Percentiles rank a stretch among this genome's conserved stretches.
These are phyloP conservation scores for Picea abies DNA, from an alignment of 83 land plant species.

Conservation along the genomic window DNA sequence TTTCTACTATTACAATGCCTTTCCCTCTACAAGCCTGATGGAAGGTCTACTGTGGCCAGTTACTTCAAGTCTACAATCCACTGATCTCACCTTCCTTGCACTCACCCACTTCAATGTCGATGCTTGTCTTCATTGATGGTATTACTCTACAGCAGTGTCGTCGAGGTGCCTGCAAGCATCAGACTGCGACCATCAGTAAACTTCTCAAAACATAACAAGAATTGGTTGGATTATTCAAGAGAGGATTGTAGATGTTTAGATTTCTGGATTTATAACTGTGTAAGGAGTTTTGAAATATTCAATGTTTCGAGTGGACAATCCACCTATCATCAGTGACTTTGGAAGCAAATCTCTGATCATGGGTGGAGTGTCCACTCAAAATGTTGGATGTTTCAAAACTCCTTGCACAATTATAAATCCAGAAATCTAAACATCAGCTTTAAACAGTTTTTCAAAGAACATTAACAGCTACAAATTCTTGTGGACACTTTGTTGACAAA, in stretches of 20 bases:
- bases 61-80: slow-evolving; percentile 8
- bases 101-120: slow-evolving; percentile 49
- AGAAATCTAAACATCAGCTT: too few relatives aligned
- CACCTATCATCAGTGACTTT: too few relatives aligned
- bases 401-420: too few relatives aligned
- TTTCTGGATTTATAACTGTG: too few relatives aligned
- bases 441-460: neutral
- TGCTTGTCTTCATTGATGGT: slow-evolving; percentile 21
- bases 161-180: slow-evolving; percentile 46
- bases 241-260: neutral
- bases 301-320: too few relatives aligned
- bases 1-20: neutral
- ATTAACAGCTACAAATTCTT: neutral
- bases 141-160: slow-evolving; percentile 56
- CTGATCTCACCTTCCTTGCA: slow-evolving; percentile 49
- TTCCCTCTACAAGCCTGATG: neutral
- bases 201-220: neutral
- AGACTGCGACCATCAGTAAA: neutral
- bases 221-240: neutral
- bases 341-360: too few relatives aligned
- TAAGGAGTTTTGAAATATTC: too few relatives aligned
- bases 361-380: too few relatives aligned
- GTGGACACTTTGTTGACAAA: too few relatives aligned
- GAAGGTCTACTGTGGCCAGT: neutral
- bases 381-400: too few relatives aligned